A percentile compares a stretch with the other conserved stretches of the same genome.
Evolutionary conservation across 495 filamentous ascomycete species (phyloP).

Genomic region (Pseudotulostoma volvatum): DNA sequence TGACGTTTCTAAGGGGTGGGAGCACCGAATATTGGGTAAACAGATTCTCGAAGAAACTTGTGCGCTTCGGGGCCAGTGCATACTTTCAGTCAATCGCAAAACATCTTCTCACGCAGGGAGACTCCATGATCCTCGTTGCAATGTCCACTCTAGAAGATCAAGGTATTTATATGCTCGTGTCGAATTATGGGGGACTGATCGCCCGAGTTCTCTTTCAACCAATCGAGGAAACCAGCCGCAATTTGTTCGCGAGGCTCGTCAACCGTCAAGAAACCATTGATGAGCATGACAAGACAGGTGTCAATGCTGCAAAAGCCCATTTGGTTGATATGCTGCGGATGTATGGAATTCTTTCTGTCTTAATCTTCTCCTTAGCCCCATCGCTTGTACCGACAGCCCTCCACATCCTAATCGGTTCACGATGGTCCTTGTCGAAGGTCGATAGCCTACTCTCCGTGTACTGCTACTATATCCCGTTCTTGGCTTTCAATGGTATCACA

Average conservation of each 20-base stretch:
- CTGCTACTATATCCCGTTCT: slow-evolving; percentile 80
- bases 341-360: slow-evolving; percentile 44
- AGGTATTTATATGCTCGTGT: slow-evolving; percentile 84
- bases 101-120: slow-evolving; percentile 84
- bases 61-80: slow-evolving; percentile 54
- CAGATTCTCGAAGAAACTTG: slow-evolving; percentile 49
- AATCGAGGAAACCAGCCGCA: slow-evolving; percentile 79
- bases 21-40: slow-evolving; percentile 38
- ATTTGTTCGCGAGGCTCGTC: slow-evolving; percentile 63
- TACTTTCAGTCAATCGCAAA: slow-evolving; percentile 81
- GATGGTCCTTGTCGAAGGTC: slow-evolving; percentile 48
- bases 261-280: slow-evolving; percentile 10
- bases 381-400: slow-evolving; percentile 55
- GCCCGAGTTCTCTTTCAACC: slow-evolving; percentile 89
- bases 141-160: slow-evolving; percentile 63
- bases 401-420: slow-evolving; percentile 49
- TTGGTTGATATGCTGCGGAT: slow-evolving; percentile 21
- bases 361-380: slow-evolving; percentile 53
- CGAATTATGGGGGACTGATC: slow-evolving; percentile 84
- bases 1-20: no score
- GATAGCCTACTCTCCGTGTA: slow-evolving; percentile 62
- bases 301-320: slow-evolving; percentile 18
- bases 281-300: slow-evolving; percentile 4
- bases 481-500: slow-evolving; percentile 80
- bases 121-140: slow-evolving; percentile 68